Base-by-base conservation (phyloP, 1,284 basidiomycete genomes). In the Gymnopus androsaceus region DNA sequence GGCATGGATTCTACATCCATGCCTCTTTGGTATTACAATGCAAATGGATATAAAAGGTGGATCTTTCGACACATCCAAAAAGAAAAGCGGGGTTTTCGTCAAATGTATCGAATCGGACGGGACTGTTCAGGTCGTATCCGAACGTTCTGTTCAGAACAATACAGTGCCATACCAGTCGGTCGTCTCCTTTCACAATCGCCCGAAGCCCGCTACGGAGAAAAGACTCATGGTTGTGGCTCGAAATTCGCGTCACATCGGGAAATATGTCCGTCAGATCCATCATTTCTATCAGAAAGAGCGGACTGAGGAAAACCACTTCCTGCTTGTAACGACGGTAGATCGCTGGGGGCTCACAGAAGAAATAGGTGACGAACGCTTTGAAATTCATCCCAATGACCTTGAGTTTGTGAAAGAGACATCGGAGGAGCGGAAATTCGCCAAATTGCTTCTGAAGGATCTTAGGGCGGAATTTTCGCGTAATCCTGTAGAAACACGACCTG, bases 1-100 rank as follows among this genome's bases (percentile, higher is more conserved):
- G 6, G 44, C 27, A 27, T 55, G 54, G 54, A 55, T 55, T 19
- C 40, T 55, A 8, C 17, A 55, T 27, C 47, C 21, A 11, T 42
- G 36, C 2, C 47, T 55, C 25, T 27, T 50, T 25, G 47, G 47
- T 9, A 49, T 55, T n/a, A 36, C 48, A 2, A 55, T 55, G 6
- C 9, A 41, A n/a, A 38, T 55, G 3, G 46, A 49, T 27, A 50
- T 55, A 6, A 49, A 36, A 5, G 47, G 38, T 6, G 21, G 25
- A 41, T n/a, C n/a, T n/a, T n/a, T 17, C 25, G 38, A 47, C 42
- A 33, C 38, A 34, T 31, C 19, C 21, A n/a, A 42, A 36, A 27
- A 42, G 23, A 44, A 36, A n/a, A n/a, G 6, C 3, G 46, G 47
- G n/a, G 44, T 50, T n/a, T 41, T 42, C 17, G 40, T 55, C 12